phyloP scores from a whole-genome alignment of 805 yeast species.

The Ogataea dorogensis region DNA sequence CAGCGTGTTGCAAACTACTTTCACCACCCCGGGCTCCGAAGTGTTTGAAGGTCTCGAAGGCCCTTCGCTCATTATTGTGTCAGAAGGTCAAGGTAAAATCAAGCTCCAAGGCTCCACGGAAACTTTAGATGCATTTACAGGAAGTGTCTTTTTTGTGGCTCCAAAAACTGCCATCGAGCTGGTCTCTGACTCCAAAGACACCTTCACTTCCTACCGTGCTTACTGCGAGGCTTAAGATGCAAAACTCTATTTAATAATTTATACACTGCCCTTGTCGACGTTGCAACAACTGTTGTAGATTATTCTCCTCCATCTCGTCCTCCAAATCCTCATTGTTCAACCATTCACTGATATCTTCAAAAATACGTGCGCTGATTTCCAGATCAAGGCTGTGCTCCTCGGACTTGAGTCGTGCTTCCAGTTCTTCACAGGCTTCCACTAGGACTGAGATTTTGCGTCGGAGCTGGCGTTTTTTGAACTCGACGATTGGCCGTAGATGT shows the following conservation, averaged over 20 bases:
- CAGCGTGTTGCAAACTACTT: constrained; percentile 82
- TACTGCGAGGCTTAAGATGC: constrained; percentile 62
- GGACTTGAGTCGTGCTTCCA: constrained; percentile 56
- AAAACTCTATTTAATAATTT: constrained; percentile 2
- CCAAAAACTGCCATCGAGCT: constrained; percentile 70
- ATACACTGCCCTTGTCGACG: constrained; percentile 4
- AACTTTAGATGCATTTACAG: constrained; percentile 50
- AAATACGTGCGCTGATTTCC: constrained; percentile 52
- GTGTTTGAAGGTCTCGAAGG: constrained; percentile 66
- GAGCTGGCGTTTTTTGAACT: constrained; percentile 56
- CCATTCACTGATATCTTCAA: constrained; percentile 66
- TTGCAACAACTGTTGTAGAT: constrained; percentile 13
- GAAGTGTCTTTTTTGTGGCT: constrained; percentile 82
- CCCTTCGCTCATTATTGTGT: constrained; percentile 82
- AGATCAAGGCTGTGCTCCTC: constrained; percentile 61
- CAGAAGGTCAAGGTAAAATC: constrained; percentile 73
- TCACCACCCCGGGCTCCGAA: constrained; percentile 53
- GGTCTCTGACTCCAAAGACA: constrained; percentile 44
- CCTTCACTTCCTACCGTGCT: constrained; percentile 84
- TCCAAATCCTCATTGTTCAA: constrained; percentile 49
- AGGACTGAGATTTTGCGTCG: constrained; percentile 48
- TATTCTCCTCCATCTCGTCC: constrained; percentile 30
- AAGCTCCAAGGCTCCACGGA: constrained; percentile 41
- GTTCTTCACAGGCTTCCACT: constrained; percentile 74
- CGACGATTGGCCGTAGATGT: constrained; percentile 62